Percentiles rank a stretch among this genome's conserved stretches.
phyloP scores from a whole-genome alignment of 768 basidiomycete species.

The Phlebiopsis gigantea region DNA sequence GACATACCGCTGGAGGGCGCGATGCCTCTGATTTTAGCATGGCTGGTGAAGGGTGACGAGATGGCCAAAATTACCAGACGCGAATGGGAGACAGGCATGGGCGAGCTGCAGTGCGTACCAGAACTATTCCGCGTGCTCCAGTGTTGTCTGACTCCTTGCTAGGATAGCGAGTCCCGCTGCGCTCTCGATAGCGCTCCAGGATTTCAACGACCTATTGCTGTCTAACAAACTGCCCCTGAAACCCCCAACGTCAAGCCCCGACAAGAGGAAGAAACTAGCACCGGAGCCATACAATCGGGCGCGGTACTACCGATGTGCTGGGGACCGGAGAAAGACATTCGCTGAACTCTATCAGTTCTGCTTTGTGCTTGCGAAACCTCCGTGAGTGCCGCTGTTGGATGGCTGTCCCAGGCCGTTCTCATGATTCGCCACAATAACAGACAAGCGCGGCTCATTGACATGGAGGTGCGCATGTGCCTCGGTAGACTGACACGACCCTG shows the following conservation, averaged over 20 bases:
- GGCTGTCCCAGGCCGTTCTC: background rate
- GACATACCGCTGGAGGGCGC: constrained; percentile 71
- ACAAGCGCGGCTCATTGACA: constrained; percentile 71
- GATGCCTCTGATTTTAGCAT: constrained; percentile 66
- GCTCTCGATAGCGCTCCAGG: constrained; percentile 46
- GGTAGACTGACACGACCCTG: background rate
- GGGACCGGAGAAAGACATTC: constrained; percentile 49
- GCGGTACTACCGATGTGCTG: constrained; percentile 44
- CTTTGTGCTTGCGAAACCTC: constrained; percentile 65
- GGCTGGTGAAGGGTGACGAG: constrained; percentile 66
- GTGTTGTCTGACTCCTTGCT: background rate
- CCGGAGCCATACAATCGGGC: constrained; percentile 51
- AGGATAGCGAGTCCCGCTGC: constrained; percentile 47
- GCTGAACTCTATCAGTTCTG: constrained; percentile 64
- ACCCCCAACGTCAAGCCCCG: constrained; percentile 18
- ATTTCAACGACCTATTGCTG: constrained; percentile 63
- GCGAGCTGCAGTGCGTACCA: constrained; percentile 36
- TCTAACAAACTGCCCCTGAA: constrained; percentile 33
- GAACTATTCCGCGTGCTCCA: constrained; percentile 2
- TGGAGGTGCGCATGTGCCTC: constrained; percentile 51
- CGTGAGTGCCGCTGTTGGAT: constrained; percentile 42
- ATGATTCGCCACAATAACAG: constrained; percentile 30
- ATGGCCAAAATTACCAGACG: constrained; percentile 66
- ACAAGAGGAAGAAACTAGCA: constrained; percentile 30
- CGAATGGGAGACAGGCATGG: constrained; percentile 65